phyloP scores from a whole-genome alignment of 768 basidiomycete species.

The Lactifluus piperatus region DNA sequence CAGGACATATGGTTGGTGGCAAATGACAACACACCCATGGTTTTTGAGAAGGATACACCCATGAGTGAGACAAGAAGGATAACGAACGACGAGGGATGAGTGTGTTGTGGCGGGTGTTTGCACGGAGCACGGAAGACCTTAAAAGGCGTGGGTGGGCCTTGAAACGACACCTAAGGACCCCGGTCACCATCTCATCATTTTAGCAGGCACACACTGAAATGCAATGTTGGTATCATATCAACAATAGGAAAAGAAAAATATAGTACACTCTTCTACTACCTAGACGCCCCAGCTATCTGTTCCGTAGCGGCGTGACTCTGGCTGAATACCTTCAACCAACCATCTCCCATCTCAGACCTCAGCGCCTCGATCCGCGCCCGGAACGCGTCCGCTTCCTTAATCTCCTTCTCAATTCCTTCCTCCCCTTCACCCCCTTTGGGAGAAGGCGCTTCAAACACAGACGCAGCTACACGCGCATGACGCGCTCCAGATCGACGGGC shows the following conservation, averaged over 20 bases:
- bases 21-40: conserved; percentile 45
- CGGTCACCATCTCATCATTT: neutral
- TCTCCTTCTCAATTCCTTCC: conserved; percentile 27
- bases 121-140: neutral
- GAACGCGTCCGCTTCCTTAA: conserved; percentile 58
- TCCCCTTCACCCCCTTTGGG: conserved; percentile 20
- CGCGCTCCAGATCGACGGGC: conserved; percentile 35
- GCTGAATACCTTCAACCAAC: conserved; percentile 79
- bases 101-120: conserved; percentile 1
- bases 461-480: conserved; percentile 48
- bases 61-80: conserved; percentile 42
- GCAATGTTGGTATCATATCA: neutral
- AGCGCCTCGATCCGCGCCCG: conserved; percentile 72
- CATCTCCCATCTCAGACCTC: conserved; percentile 82
- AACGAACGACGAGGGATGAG: conserved; percentile 51
- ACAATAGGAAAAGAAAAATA: neutral
- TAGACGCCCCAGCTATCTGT: conserved; percentile 1
- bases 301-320: conserved; percentile 39
- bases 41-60: conserved; percentile 85
- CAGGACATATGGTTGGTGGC: neutral
- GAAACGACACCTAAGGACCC: neutral
- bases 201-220: too few relatives aligned
- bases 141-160: neutral
- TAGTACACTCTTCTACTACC: neutral
- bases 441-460: conserved; percentile 50